Evolutionary conservation across 176 grass and related monocot genomes (phyloP), one percentile per base, ranked within the genome.

Genomic region (Metroxylon sagu): DNA sequence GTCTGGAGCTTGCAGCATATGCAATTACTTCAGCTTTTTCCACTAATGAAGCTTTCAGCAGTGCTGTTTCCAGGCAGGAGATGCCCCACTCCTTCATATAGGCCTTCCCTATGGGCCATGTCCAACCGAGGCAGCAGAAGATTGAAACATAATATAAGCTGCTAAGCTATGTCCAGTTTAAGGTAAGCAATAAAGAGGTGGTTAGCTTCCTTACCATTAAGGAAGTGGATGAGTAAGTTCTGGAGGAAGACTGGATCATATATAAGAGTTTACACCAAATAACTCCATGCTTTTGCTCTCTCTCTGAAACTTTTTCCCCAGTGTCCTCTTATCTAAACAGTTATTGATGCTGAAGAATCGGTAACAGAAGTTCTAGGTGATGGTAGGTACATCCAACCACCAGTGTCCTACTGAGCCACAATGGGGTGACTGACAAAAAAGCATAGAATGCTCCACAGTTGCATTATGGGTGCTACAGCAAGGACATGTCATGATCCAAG

Each of bases 401-500:
- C 26, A 30, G 26, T 30, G 26, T 43, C 35, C 35, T 43, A 26
- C 27, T 59, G 25, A 59, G 57, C 26, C 29, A 59, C 29, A 25
- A 59, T 29, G n/a, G 57, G 27, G 16, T 59, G 29, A 16, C 56
- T 59, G 56, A 59, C 56, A 29, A 28, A 4, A 5, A 25, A 29
- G 56, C 56, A 59, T 29, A 29, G 8, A 59, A 25, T 27, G 57
- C 26, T 2, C 26, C 16, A 28, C 26, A 59, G 25, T 27, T 59
- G 57, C 26, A 29, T 6, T 16, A 59, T 30, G 23, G 25, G 26
- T 30, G 26, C 57, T 28, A 30, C 57, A 59, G 35, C 35, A 18
- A 59, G 57, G 57, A 59, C 57, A 29, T 29, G 57, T 18, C 4
- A 59, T 59, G 57, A 59, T 59, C 57, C 12, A 43, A 12, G 5